Conservation (phyloP, 2,329 filamentous ascomycete species). For the Botryotinia calthae region DNA sequence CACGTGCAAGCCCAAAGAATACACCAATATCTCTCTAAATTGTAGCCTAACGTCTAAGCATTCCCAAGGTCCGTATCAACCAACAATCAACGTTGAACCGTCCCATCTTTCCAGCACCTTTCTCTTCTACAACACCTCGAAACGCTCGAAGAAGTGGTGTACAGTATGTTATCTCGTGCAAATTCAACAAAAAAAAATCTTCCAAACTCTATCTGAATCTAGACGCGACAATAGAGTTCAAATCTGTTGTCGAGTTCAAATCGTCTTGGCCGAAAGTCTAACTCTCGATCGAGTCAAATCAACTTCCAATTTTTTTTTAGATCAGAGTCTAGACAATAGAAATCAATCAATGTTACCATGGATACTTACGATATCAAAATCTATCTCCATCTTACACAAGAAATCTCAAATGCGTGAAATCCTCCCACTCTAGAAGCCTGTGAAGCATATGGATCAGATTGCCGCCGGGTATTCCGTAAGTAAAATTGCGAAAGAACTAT, state of each 20-base stretch:
- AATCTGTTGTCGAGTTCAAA: not conserved
- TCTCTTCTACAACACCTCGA: not conserved
- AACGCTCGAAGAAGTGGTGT: not conserved
- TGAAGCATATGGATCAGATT: not conserved
- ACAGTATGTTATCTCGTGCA: not conserved
- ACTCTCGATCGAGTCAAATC: not conserved
- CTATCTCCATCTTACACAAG: not conserved
- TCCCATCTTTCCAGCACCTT: not conserved
- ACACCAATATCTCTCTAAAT: not conserved
- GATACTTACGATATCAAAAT: not conserved
- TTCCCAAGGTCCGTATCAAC: not conserved
- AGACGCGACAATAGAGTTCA: not conserved
- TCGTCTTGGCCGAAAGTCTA: not conserved
- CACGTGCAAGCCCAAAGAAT: not conserved
- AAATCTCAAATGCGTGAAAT: not conserved
- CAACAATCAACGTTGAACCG: not conserved
- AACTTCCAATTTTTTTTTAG: not conserved
- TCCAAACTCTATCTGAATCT: not conserved
- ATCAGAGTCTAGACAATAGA: not conserved
- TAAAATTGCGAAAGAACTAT: not conserved
- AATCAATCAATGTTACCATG: not conserved
- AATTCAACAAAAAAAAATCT: not conserved
- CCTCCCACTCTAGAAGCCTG: not conserved
- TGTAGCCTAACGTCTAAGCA: not conserved
- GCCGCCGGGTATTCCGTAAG: not conserved